Percentiles rank a stretch among this genome's conserved stretches.
These are phyloP conservation scores for Aspergillus melleus DNA, from an alignment of 2,329 filamentous ascomycete genomes.

Conservation along the genomic window DNA sequence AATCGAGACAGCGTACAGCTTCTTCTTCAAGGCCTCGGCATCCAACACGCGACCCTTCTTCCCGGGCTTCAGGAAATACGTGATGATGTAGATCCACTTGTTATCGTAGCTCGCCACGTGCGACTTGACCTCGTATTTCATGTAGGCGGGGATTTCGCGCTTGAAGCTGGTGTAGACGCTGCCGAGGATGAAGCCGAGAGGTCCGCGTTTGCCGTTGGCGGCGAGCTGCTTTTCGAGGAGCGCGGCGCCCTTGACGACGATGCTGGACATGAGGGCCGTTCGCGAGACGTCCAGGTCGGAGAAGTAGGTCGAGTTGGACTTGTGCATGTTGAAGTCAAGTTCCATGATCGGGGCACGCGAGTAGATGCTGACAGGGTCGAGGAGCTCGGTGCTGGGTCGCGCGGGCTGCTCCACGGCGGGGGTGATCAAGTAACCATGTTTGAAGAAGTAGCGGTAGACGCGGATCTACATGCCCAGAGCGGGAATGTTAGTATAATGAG, in stretches of 20 bases:
- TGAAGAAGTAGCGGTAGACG: slow-evolving; percentile 57
- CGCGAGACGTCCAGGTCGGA: slow-evolving; percentile 78
- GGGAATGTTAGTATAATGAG: not conserved
- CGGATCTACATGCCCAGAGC: slow-evolving; percentile 47
- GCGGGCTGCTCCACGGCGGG: slow-evolving; percentile 42
- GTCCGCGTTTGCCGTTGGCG: slow-evolving; percentile 46
- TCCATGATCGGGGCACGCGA: slow-evolving; percentile 69
- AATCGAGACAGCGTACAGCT: slow-evolving; percentile 67
- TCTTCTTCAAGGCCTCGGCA: slow-evolving; percentile 51
- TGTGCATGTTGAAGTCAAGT: slow-evolving; percentile 81
- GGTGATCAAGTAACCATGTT: slow-evolving; percentile 51
- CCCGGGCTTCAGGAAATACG: slow-evolving; percentile 63
- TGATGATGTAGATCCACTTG: slow-evolving; percentile 76
- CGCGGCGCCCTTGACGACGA: slow-evolving; percentile 58
- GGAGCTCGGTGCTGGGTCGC: slow-evolving; percentile 51
- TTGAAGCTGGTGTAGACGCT: slow-evolving; percentile 71
- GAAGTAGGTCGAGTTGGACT: slow-evolving; percentile 80
- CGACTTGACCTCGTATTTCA: slow-evolving; percentile 70
- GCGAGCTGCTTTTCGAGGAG: slow-evolving; percentile 52
- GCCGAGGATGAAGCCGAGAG: slow-evolving; percentile 66
- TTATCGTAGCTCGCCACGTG: slow-evolving; percentile 70
- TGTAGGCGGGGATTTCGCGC: slow-evolving; percentile 66
- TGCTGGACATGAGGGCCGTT: slow-evolving; percentile 70
- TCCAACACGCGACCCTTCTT: slow-evolving; percentile 13
- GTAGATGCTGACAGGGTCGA: slow-evolving; percentile 66